Evolutionary conservation across 2,329 filamentous ascomycete genomes (phyloP), one percentile per base, ranked within the genome.

Genomic region (Drechslerella dactyloides): DNA sequence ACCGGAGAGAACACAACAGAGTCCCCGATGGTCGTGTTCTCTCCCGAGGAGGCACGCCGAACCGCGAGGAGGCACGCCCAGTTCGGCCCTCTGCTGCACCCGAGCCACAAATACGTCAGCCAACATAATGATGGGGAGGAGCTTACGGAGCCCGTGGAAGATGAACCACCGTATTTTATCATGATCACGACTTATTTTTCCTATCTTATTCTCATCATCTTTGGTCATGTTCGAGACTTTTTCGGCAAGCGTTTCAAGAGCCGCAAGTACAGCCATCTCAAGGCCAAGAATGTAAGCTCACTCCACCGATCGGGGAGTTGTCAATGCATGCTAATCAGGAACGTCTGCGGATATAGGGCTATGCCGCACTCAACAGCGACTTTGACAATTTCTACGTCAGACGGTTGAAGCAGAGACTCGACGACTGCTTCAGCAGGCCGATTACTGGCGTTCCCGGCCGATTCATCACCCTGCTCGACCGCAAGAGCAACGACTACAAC

Each of bases 331-430:
- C 61, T 66, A 50, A 65, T 30, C 7, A 23, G 1, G 8, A n/a
- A 44, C 17, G 13, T 44, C 5, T 4, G 19, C 44, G 59, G 30
- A 13, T 51, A 23, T 53, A 77, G 76, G 94, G 94, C 74, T 97
- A 96, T 78, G 94, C 93, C 10, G 92, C 94, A 1, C 84, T 99
- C 75, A 97, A 97, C 81, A 96, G 92, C 77, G 94, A 99, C 80
- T 99, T 99, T 78, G 94, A 99, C 83, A 97, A 93, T 81, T 99
- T 99, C 80, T 99, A 99, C 81, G 91, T 93, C 65, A 87, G 94
- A 65, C 86, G 94, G 73, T 81, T 99, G 78, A 97, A 99, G 84
- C 86, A 92, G 83, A 88, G 94, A 74, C 91, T 99, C 78, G 96
- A 97, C 76, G 94, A 99, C 81, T 96, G 92, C 82, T 99, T 99